These are phyloP conservation scores for Teunomyces stri DNA, from an alignment of 805 yeast genomes.

Conservation along the genomic window DNA sequence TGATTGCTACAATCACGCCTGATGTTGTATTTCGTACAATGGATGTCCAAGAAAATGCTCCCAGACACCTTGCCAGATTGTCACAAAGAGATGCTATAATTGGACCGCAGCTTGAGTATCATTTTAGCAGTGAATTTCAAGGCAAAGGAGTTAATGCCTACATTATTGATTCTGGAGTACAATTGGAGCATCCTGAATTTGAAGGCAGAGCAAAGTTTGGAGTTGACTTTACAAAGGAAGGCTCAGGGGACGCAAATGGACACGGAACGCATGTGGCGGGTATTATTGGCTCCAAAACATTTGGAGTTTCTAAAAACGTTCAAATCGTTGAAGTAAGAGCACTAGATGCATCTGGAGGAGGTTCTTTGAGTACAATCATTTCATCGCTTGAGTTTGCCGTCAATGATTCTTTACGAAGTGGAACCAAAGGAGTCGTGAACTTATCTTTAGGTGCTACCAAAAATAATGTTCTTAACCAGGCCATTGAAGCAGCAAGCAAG, in stretches of 20 bases:
- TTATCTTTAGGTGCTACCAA: constrained; percentile 76
- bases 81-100: constrained; percentile 44
- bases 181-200: constrained; percentile 57
- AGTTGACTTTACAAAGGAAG: constrained; percentile 59
- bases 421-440: constrained; percentile 61
- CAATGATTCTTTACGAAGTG: constrained; percentile 44
- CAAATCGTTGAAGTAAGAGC: constrained; percentile 73
- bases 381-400: constrained; percentile 68
- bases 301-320: constrained; percentile 74
- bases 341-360: constrained; percentile 64
- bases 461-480: constrained; percentile 66
- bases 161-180: constrained; percentile 83
- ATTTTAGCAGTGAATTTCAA: constrained; percentile 42
- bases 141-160: constrained; percentile 71
- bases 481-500: constrained; percentile 70
- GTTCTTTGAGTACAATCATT: constrained; percentile 63
- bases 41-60: constrained; percentile 48
- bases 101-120: constrained; percentile 35
- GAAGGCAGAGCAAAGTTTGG: constrained; percentile 61
- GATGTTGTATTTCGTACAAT: constrained; percentile 62
- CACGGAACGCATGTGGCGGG: constrained; percentile 97
- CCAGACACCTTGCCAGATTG: constrained; percentile 65
- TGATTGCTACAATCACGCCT: constrained; percentile 66
- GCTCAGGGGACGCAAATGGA: constrained; percentile 71
- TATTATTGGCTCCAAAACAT: constrained; percentile 70